Evolutionary conservation across 2,329 filamentous ascomycete species (phyloP).

Genomic region (Hawksworthiomyces lignivorus): DNA sequence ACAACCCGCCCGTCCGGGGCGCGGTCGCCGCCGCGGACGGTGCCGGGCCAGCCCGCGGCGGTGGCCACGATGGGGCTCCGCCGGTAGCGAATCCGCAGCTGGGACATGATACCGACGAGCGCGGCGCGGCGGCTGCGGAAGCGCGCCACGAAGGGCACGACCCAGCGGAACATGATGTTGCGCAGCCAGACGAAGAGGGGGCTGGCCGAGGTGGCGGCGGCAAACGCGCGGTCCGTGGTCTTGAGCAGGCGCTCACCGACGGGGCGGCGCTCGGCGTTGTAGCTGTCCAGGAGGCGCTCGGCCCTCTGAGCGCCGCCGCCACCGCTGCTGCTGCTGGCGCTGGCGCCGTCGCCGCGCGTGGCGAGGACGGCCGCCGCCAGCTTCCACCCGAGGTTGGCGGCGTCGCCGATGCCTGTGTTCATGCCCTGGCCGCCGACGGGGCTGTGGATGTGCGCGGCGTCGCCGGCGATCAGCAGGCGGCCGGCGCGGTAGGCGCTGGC

Average conservation of each 20-base stretch:
- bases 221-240: slow-evolving; percentile 9
- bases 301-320: background rate
- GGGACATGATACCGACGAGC: slow-evolving; percentile 29
- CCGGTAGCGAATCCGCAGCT: slow-evolving; percentile 36
- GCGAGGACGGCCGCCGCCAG: slow-evolving; percentile 30
- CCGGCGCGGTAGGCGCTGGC: slow-evolving; percentile 35
- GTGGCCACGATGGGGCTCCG: slow-evolving; percentile 28
- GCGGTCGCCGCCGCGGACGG: slow-evolving; percentile 38
- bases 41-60: slow-evolving; percentile 23
- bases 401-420: slow-evolving; percentile 49
- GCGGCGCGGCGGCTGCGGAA: slow-evolving; percentile 15
- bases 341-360: slow-evolving; percentile 17
- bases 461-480: slow-evolving; percentile 46
- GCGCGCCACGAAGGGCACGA: slow-evolving; percentile 28
- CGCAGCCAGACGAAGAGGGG: slow-evolving; percentile 22
- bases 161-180: slow-evolving; percentile 28
- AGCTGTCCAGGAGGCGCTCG: slow-evolving; percentile 36
- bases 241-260: slow-evolving; percentile 9
- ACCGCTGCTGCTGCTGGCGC: slow-evolving; percentile 15
- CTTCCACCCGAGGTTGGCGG: slow-evolving; percentile 49
- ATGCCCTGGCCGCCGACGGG: slow-evolving; percentile 50
- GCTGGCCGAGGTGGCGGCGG: slow-evolving; percentile 3
- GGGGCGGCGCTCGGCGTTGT: slow-evolving; percentile 36
- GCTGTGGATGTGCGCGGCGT: slow-evolving; percentile 50
- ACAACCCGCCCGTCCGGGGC: slow-evolving; percentile 29